phyloP scores from a whole-genome alignment of 192 early-diverging fungal species.

The Umbelopsis vinacea region DNA sequence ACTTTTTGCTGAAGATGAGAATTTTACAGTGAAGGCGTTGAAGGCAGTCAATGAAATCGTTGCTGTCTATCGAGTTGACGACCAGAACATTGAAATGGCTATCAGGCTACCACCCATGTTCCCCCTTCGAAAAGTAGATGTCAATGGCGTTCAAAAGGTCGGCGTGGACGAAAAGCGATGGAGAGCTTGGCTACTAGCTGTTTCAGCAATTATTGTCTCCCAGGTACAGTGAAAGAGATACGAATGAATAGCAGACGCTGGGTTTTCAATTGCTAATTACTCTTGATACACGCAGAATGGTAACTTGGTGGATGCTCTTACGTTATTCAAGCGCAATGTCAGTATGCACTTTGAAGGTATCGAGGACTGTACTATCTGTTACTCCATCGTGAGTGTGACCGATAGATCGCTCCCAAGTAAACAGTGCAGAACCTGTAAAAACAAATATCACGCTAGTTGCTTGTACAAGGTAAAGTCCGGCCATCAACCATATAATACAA shows the following conservation, averaged over 20 bases:
- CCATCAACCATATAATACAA: background rate
- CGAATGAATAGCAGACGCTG: conserved; percentile 29
- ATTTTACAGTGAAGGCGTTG: conserved; percentile 64
- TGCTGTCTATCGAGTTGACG: conserved; percentile 77
- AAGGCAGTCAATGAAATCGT: conserved; percentile 70
- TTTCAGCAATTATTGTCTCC: conserved; percentile 44
- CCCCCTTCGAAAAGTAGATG: conserved; percentile 74
- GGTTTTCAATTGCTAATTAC: conserved; percentile 21
- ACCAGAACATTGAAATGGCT: conserved; percentile 75
- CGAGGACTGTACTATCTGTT: conserved; percentile 98
- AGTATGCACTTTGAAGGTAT: conserved; percentile 94
- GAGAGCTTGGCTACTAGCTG: conserved; percentile 67
- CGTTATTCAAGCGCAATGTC: conserved; percentile 83
- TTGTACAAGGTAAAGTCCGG: conserved; percentile 75
- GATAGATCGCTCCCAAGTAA: conserved; percentile 88
- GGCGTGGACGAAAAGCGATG: conserved; percentile 72
- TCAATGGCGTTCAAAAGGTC: conserved; percentile 63
- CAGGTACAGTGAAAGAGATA: conserved; percentile 44
- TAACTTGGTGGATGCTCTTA: conserved; percentile 77
- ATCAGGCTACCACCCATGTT: conserved; percentile 71
- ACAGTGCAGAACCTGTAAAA: conserved; percentile 92
- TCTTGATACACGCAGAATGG: conserved; percentile 74
- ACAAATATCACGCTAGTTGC: conserved; percentile 93
- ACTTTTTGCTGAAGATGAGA: conserved; percentile 51
- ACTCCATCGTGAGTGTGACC: conserved; percentile 89